Evolutionary conservation across 116 monocot species (phyloP), one percentile per base, ranked within the genome.

Genomic region (Posidonia oceanica): DNA sequence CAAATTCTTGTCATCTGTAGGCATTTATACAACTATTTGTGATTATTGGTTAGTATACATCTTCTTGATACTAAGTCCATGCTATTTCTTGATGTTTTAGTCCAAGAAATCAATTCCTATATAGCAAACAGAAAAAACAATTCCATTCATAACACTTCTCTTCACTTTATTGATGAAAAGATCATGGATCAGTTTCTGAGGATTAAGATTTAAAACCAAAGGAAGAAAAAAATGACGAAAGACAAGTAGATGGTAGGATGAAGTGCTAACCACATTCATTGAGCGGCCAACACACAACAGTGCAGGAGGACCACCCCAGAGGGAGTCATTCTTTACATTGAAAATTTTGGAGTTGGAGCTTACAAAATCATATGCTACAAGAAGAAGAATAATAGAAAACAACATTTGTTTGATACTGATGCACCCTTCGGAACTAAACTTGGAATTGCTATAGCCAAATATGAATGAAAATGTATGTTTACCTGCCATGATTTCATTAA

Each of bases 401-500:
- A 23, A 7, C 11, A 61, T 15, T 36, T 52, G 17, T 37, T 21
- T 6, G 42, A 13, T 7, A 8, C 41, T 67, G 13, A 21, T 20
- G 5, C 41, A 17, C 8, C 29, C 14, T 16, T 22, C 5, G 18
- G 16, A 48, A 67, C 20, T 20, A 18, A 13, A 29, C 21, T 22
- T 21, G 54, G 37, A 14, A 37, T 69, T 61, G 3, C 3, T 12
- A 22, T 22, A 3, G 18, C 13, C 18, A 29, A 20, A 3, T 29
- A 12, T 29, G 18, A 61, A 10, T 4, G 29, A 29, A 3, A 42
- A 42, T 8, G 3, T 29, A 7, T 8, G 54, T 62, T 66, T 67
- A 87, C 94, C 90, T 80, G 85, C 67, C 75, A 87, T 18, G 54
- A 87, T 78, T 77, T 85, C 87, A 77, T 90, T 87, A 44, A 75